Percentiles rank a stretch among this genome's conserved stretches.
Evolutionary conservation across 768 basidiomycete species (phyloP).

Genomic region (Mycena leptocephala): DNA sequence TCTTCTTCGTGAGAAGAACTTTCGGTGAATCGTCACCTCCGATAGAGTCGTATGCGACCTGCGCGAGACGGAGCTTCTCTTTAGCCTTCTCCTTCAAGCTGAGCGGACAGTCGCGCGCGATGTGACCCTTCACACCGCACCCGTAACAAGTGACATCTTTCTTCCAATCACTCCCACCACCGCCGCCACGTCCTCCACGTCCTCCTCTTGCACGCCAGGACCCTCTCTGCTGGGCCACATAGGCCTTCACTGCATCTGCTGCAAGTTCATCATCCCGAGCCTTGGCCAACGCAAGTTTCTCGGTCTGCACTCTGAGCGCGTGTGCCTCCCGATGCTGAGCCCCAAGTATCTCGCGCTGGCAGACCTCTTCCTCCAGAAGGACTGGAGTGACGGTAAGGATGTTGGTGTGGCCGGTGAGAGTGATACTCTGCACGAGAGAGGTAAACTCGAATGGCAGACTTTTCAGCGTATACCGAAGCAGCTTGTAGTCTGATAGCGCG

Average conservation of each 20-base stretch:
- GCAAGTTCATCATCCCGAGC: conserved; percentile 72
- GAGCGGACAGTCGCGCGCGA: background rate
- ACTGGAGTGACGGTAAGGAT: background rate
- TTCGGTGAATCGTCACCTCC: background rate
- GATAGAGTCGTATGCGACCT: background rate
- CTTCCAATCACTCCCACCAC: background rate
- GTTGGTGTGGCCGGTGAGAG: background rate
- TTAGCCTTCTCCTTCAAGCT: background rate
- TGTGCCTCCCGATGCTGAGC: background rate
- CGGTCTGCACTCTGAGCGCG: conserved; percentile 1
- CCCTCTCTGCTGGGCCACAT: conserved; percentile 60
- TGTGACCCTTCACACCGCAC: conserved; percentile 4
- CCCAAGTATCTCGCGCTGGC: background rate
- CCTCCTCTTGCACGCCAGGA: conserved; percentile 60
- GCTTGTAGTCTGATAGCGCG: background rate
- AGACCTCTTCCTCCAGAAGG: background rate
- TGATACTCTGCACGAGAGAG: background rate
- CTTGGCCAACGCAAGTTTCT: background rate
- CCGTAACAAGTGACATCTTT: background rate
- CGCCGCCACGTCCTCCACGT: conserved; percentile 29
- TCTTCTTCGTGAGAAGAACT: conserved; percentile 12
- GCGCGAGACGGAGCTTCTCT: conserved; percentile 1
- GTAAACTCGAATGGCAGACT: background rate
- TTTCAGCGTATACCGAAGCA: background rate
- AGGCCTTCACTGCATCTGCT: conserved; percentile 81